Evolutionary conservation across 208 protist species (phyloP), one percentile per base, ranked within the genome.

Genomic region (Zelonia costaricensis): DNA sequence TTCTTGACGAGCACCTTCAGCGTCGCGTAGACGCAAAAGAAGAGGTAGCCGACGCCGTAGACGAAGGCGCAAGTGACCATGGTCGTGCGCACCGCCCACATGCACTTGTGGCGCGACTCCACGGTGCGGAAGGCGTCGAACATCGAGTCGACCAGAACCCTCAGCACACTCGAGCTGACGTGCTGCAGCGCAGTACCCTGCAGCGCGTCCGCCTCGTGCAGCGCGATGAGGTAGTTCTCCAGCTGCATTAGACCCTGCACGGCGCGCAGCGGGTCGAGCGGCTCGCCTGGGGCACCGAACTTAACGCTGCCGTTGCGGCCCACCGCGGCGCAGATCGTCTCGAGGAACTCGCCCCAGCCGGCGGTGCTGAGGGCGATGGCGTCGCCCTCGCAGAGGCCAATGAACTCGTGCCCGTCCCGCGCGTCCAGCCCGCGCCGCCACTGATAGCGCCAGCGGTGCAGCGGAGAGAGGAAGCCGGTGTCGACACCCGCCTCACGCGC

Each of bases 1-100:
- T 92, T 86, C 70, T 86, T 88, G 10, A 88, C 74, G 27, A 92
- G 69, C 5, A 85, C 61, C 57, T 87, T 84, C n/a, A 89, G 31
- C 13, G 88, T 47, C 23, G 56, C 54, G 46, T 85, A 84, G 23
- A 67, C 62, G 22, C 73, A 75, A 46, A 88, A 59, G 67, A 92
- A 91, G 13, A 76, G 56, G 54, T 78, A 92, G 10, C 85, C 68
- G n/a, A 44, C 54, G 6, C 70, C 25, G 59, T 89, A 82, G 18
- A 85, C 36, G 18, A 57, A 42, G 28, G 76, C 60, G 45, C 80
- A 87, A 39, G 69, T 67, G n/a, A 88, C 25, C 30, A 79, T 46
- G 23, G 70, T 62, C 25, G 51, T 56, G 33, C 72, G 76, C 53
- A 91, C 58, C 12, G 64, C 58, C 70, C 62, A 61, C 15, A 84